These are phyloP conservation scores for Cynanchum wilfordii DNA, from an alignment of 257 asterid genomes.

Conservation along the genomic window DNA sequence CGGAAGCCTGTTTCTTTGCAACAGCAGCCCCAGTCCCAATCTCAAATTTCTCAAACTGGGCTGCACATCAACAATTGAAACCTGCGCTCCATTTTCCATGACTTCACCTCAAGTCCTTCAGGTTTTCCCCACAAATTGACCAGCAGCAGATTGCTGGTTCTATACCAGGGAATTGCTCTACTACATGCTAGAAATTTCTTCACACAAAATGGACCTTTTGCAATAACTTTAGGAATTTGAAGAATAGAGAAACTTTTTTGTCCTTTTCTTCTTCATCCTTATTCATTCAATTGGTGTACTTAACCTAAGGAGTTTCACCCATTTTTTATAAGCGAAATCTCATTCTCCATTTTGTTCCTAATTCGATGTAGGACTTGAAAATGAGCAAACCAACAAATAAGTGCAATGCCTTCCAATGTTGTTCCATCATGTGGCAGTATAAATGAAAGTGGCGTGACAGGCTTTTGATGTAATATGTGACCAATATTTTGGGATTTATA, in stretches of 20 bases:
- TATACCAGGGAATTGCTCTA: conserved; percentile 96
- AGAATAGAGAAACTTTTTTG: too few relatives aligned
- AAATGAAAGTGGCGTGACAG: conserved; percentile 55
- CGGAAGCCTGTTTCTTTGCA: conserved; percentile 66
- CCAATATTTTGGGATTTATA: too few relatives aligned
- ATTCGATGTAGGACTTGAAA: too few relatives aligned
- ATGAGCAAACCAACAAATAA: conserved; percentile 86
- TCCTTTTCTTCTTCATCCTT: too few relatives aligned
- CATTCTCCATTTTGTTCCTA: too few relatives aligned
- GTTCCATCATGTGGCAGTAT: conserved; percentile 72
- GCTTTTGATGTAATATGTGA: too few relatives aligned
- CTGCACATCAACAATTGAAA: conserved; percentile 65
- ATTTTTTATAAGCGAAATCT: too few relatives aligned
- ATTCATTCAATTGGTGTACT: too few relatives aligned
- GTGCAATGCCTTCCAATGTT: conserved; percentile 54
- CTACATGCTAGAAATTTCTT: conserved; percentile 77
- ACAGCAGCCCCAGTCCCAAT: conserved; percentile 70
- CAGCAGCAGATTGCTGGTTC: conserved; percentile 98
- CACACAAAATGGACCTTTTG: conserved; percentile 75
- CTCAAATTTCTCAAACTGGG: conserved; percentile 60
- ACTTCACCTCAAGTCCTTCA: too few relatives aligned
- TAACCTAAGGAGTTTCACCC: too few relatives aligned
- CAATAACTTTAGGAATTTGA: too few relatives aligned
- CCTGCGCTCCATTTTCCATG: conserved; percentile 54
- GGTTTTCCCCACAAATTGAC: too few relatives aligned